Percentiles rank a stretch among this genome's conserved stretches.
These are phyloP conservation scores for Pseudocercospora macadamiae DNA, from an alignment of 2,329 filamentous ascomycete species.

Conservation along the genomic window DNA sequence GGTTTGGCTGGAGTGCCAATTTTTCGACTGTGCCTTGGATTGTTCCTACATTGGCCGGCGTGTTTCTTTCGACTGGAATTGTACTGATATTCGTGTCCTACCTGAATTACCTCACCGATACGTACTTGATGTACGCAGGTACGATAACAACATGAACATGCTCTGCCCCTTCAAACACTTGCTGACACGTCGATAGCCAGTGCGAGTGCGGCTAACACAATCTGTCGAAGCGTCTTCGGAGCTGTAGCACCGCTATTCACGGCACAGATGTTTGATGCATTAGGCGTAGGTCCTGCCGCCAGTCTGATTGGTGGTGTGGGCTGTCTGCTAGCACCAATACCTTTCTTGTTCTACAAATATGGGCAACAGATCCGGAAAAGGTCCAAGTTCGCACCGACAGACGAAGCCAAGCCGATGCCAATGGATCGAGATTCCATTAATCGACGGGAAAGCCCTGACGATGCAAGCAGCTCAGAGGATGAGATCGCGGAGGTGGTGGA, in stretches of 20 bases:
- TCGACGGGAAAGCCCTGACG: neutral
- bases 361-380: conserved; percentile 18
- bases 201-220: conserved; percentile 26
- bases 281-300: conserved; percentile 37
- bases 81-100: conserved; percentile 56
- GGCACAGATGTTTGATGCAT: conserved; percentile 37
- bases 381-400: conserved; percentile 24
- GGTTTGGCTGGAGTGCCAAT: conserved; percentile 38
- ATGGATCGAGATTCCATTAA: conserved; percentile 2
- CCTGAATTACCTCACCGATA: conserved; percentile 55
- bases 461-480: conserved; percentile 9
- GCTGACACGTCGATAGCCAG: no score
- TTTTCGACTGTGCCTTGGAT: conserved; percentile 32
- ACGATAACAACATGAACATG: no score
- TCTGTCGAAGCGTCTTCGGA: conserved; percentile 33
- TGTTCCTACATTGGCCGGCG: conserved; percentile 49
- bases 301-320: conserved; percentile 51
- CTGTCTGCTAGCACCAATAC: conserved; percentile 38
- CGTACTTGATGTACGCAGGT: conserved; percentile 1
- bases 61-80: conserved; percentile 46
- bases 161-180: no score
- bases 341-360: conserved; percentile 31
- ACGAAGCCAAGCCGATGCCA: neutral
- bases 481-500: conserved; percentile 8
- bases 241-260: conserved; percentile 37